These are phyloP conservation scores for Maudiozyma turicensis DNA, from an alignment of 805 yeast genomes.

Conservation along the genomic window DNA sequence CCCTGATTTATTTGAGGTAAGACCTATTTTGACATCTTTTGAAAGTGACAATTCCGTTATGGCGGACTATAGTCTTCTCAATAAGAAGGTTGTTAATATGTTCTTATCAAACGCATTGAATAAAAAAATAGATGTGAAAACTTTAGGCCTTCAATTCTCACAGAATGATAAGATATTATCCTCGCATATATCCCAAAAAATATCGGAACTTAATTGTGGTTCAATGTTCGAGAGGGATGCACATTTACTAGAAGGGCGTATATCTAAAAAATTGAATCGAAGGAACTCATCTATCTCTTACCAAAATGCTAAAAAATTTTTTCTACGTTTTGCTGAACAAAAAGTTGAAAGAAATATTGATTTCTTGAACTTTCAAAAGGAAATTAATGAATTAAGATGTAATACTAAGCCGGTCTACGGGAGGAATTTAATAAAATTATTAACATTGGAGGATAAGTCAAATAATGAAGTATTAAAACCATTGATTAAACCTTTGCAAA, in stretches of 20 bases:
- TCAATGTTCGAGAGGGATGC: slow-evolving; percentile 37
- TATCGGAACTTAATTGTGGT: slow-evolving; percentile 39
- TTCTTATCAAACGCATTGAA: background rate
- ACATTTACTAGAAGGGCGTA: slow-evolving; percentile 30
- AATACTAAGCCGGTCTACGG: slow-evolving; percentile 62
- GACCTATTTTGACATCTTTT: slow-evolving; percentile 89
- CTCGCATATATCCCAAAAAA: slow-evolving; percentile 38
- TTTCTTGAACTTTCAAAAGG: slow-evolving; percentile 44
- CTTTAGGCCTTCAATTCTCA: slow-evolving; percentile 53
- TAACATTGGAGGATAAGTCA: slow-evolving; percentile 24
- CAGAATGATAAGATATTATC: slow-evolving; percentile 34
- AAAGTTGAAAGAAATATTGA: slow-evolving; percentile 46
- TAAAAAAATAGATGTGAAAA: slow-evolving; percentile 38
- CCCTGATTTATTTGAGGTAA: slow-evolving; percentile 90
- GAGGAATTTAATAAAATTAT: slow-evolving; percentile 37
- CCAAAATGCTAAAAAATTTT: slow-evolving; percentile 46
- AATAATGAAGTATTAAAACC: slow-evolving; percentile 17
- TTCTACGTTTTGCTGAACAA: slow-evolving; percentile 43
- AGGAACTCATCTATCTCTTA: slow-evolving; percentile 8
- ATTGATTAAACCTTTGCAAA: slow-evolving; percentile 34
- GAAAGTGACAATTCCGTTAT: slow-evolving; percentile 60
- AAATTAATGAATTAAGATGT: slow-evolving; percentile 59
- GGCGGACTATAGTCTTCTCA: slow-evolving; percentile 36
- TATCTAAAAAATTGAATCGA: slow-evolving; percentile 5
- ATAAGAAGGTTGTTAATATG: slow-evolving; percentile 31